Base-by-base conservation (phyloP, 768 basidiomycete species). In the Rhizopogon vesiculosus region DNA sequence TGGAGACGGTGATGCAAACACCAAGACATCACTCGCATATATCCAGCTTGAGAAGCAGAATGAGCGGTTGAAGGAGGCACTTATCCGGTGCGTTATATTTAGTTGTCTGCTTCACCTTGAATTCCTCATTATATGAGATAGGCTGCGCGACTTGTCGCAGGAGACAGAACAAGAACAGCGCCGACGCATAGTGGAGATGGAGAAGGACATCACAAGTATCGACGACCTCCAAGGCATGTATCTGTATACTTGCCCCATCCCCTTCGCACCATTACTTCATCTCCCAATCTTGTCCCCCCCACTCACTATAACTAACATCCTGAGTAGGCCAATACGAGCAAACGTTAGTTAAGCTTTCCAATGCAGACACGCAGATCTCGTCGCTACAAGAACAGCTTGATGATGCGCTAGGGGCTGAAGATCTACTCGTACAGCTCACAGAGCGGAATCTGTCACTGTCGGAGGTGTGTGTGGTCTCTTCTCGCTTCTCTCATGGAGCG, bases 21-120 rank as follows among this genome's bases (percentile, higher is more conserved):
- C 74, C 6, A 86, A 85, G 63, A 76, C 78, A 60, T 83, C 87
- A 4, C 62, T 90, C 57, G 83, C 83, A 29, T 84, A 86, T 69
- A 79, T 89, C 16, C 96, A 98, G 66, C 83, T 99, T 1, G 95
- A 98, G 74, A 97, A 92, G 68, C 96, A 98, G 66, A 99, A 98
- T 59, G 93, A 93, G 65, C 75, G 97, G 15, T 73, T 99, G 53
- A 98, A 97, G 70, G 97, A 98, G 65, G 97, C 97, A 12, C 77
- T 98, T 9, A 79, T 96, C 53, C 81, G 86, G 89, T 93, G 42
- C 38, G 79, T 64, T 4, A 28, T 9, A 0, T 12, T 39, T 7
- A 22, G 35, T 45, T 49, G 9, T 29, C 15, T 43, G 28, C 4
- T 52, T 41, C 3, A 44, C 19, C 9, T 19, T 25, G 19, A 10